Evolutionary conservation across 1,284 basidiomycete genomes (phyloP), one percentile per base, ranked within the genome.

Genomic region (Cutaneotrichosporon sp.): DNA sequence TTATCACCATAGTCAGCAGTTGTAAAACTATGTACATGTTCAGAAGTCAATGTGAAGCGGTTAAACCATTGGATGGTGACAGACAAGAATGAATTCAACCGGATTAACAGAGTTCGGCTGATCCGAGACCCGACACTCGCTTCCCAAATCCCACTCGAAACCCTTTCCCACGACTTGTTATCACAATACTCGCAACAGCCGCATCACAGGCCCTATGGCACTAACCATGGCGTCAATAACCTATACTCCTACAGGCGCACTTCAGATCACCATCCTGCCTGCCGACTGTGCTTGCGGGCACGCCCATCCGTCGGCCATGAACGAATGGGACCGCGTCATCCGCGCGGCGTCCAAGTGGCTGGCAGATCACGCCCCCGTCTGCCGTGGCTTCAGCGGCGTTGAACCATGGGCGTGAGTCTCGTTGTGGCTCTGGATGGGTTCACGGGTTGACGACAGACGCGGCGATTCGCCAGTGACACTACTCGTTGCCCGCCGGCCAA

Each of bases 331-430:
- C 61, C 18, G 32, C 7, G 38, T 62, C 32, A 59, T 65, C 18
- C 52, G 58, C 31, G n/a, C 57, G 1, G 53, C 61, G 16, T 52
- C 22, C 47, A 32, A 40, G 21, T 65, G 64, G 64, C 47, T 65
- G 21, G 42, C 60, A 2, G 47, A 62, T 18, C 59, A 62, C n/a
- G 61, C 38, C 13, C 64, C 64, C 1, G 60, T 65, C 13, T 65
- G 64, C 31, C 22, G 64, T 14, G 47, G 52, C 16, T 65, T 60
- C 36, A 51, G 46, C n/a, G 64, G 64, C 21, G 56, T 65, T 32
- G 57, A 62, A 8, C 64, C 64, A 9, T 65, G 64, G 64, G 61
- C 64, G 64, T 65, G 58, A 65, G 64, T 56, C 10, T 10, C 10
- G 26, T 22, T 18, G 26, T 26, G 26, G 26, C 11, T 49, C 40